Conservation (phyloP, 2,329 filamentous ascomycete species). For the Penicillium sp. region DNA sequence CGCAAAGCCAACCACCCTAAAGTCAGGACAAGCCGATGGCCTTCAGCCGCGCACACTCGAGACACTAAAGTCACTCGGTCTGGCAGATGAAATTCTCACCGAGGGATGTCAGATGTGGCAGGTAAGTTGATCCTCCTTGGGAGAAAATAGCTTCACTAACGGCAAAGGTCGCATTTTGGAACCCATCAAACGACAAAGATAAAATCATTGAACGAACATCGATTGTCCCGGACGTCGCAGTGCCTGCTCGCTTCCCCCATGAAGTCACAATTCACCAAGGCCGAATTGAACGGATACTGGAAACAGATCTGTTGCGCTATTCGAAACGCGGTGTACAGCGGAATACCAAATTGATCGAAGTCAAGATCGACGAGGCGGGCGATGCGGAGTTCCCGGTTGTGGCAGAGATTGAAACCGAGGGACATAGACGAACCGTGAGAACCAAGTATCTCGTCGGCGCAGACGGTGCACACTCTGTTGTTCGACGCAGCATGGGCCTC, state of each 20-base stretch:
- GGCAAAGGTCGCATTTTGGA: conserved; percentile 61
- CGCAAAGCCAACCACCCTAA: conserved; percentile 37
- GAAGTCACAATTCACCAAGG: conserved; percentile 71
- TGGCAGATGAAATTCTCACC: conserved; percentile 40
- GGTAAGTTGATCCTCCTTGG: background rate
- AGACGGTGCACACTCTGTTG: conserved; percentile 67
- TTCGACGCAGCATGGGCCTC: conserved; percentile 55
- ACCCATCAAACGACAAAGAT: conserved; percentile 52
- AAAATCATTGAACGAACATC: conserved; percentile 63
- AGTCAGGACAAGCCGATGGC: conserved; percentile 45
- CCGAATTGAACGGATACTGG: conserved; percentile 67
- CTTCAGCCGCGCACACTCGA: conserved; percentile 46
- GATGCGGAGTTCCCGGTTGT: conserved; percentile 44
- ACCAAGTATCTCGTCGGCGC: conserved; percentile 71
- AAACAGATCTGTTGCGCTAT: conserved; percentile 63
- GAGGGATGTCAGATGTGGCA: conserved; percentile 52
- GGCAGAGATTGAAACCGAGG: conserved; percentile 32
- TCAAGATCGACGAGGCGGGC: conserved; percentile 53
- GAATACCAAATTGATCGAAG: conserved; percentile 63
- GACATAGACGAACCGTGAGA: conserved; percentile 45
- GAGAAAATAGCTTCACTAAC: background rate
- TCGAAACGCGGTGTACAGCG: conserved; percentile 58
- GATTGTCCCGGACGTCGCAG: conserved; percentile 50
- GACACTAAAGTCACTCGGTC: conserved; percentile 42
- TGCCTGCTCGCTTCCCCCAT: conserved; percentile 68